These are phyloP conservation scores for Podospora comata DNA, from an alignment of 495 filamentous ascomycete species.

Conservation along the genomic window DNA sequence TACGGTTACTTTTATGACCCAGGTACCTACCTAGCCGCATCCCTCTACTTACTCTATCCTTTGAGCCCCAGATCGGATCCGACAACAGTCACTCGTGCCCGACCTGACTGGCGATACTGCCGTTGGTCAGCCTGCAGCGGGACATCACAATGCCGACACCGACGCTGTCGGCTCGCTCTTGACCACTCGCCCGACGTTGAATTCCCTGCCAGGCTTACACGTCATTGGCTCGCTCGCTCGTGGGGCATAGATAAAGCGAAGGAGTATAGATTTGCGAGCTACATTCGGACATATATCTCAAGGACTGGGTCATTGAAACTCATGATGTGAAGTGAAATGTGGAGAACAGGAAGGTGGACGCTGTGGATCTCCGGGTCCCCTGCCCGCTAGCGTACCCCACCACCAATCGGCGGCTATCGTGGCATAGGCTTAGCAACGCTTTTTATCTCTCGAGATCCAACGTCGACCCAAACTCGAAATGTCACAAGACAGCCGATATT, in stretches of 20 bases:
- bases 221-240: background rate
- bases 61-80: background rate
- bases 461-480: background rate
- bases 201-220: background rate
- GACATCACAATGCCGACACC: background rate
- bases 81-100: background rate
- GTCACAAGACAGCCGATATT: background rate
- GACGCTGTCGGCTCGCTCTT: background rate
- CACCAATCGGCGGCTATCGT: background rate
- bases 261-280: background rate
- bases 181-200: background rate
- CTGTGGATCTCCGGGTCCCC: background rate
- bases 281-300: background rate
- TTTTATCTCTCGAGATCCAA: constrained; percentile 1
- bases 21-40: background rate
- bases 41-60: background rate
- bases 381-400: background rate
- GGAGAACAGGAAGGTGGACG: background rate
- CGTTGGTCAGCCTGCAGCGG: too few relatives aligned
- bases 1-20: background rate
- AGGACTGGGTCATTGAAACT: background rate
- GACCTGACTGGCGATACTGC: background rate
- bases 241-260: background rate
- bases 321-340: background rate
- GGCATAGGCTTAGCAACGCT: background rate